These are phyloP conservation scores for Xylaria cubensis DNA, from an alignment of 495 filamentous ascomycete species.

Conservation along the genomic window DNA sequence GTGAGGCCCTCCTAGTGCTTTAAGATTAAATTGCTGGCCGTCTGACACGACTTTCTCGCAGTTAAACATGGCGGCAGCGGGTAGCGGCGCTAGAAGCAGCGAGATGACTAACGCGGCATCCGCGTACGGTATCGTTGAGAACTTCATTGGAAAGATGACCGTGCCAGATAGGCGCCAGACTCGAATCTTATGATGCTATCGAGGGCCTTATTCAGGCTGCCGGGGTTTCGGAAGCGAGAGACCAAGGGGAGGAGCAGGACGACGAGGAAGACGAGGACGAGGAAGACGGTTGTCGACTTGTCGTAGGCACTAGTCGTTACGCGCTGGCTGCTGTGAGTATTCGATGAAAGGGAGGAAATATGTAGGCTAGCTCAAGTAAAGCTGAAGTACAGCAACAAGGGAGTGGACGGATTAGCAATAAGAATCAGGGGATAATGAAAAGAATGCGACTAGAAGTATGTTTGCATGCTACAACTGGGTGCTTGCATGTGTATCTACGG, in stretches of 20 bases:
- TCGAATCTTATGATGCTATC: background rate
- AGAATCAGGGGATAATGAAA: background rate
- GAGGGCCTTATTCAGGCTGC: background rate
- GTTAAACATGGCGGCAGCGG: constrained; percentile 58
- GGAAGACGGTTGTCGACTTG: background rate
- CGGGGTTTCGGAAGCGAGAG: background rate
- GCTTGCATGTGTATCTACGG: background rate
- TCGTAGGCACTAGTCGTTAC: background rate
- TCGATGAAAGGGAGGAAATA: background rate
- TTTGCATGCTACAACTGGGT: background rate
- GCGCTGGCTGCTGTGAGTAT: background rate
- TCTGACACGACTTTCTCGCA: constrained; percentile 68
- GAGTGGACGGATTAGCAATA: constrained; percentile 1
- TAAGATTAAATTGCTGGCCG: constrained; percentile 68
- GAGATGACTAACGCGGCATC: constrained; percentile 47
- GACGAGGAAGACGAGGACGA: background rate
- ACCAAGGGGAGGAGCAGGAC: background rate
- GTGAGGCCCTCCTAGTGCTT: constrained; percentile 73
- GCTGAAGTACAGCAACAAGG: constrained; percentile 10
- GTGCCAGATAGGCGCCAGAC: constrained; percentile 7
- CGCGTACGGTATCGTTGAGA: constrained; percentile 36
- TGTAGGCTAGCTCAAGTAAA: background rate
- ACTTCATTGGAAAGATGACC: constrained; percentile 30
- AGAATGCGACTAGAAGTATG: background rate
- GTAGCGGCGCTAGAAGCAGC: constrained; percentile 55